These are phyloP conservation scores for Xenoacremonium recifei DNA, from an alignment of 2,329 filamentous ascomycete genomes.

Conservation along the genomic window DNA sequence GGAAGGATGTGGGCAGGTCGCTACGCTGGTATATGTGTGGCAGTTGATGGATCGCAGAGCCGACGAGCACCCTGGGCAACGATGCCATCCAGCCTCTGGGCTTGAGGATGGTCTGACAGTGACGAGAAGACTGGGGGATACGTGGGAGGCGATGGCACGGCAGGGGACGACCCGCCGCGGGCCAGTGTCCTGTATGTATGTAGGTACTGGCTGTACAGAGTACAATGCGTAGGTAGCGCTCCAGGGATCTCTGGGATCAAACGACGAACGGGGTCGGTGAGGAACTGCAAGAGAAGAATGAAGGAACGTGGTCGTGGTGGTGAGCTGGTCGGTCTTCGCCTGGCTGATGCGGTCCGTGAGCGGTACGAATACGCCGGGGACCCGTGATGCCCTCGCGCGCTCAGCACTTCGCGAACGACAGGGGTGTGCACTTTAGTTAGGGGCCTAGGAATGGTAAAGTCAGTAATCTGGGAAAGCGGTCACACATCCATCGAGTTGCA, in stretches of 20 bases:
- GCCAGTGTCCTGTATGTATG: slow-evolving; percentile 1
- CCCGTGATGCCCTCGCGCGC: too few species aligned
- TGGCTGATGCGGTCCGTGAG: background rate
- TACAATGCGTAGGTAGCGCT: too few species aligned
- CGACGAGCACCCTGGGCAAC: background rate
- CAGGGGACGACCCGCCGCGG: slow-evolving; percentile 7
- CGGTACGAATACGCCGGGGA: too few species aligned
- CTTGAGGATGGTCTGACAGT: slow-evolving; percentile 24
- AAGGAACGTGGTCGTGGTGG: background rate
- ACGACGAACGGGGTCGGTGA: slow-evolving; percentile 3
- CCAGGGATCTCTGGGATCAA: background rate
- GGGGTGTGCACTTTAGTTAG: too few species aligned
- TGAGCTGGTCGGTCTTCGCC: background rate
- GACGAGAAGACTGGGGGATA: slow-evolving; percentile 27
- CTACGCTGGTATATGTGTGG: background rate
- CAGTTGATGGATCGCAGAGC: background rate
- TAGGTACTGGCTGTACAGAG: background rate
- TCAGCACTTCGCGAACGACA: too few species aligned
- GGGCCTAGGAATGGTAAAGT: background rate
- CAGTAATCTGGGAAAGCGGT: background rate
- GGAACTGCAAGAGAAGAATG: background rate
- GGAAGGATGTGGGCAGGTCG: background rate
- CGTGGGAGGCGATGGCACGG: slow-evolving; percentile 20
- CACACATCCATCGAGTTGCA: background rate
- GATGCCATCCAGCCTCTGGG: background rate